Percentiles rank a stretch among this genome's conserved stretches.
Conservation (phyloP, 2,329 filamentous ascomycete species). For the Aspergillus costaricaensis region DNA sequence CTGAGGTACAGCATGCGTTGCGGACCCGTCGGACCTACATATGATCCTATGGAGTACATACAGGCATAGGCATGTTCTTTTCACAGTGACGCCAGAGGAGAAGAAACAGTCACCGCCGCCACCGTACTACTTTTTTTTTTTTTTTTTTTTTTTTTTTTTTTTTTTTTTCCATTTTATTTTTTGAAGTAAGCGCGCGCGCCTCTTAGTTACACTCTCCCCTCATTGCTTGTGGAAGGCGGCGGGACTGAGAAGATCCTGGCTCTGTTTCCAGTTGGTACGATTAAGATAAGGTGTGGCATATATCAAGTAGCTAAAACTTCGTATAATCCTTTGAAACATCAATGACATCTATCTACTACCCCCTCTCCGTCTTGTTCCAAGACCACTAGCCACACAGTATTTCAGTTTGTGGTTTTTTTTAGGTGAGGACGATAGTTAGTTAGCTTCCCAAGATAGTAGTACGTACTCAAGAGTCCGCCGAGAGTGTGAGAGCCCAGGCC, state of each 20-base stretch:
- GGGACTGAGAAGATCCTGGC: background rate
- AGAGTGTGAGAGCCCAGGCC: constrained; percentile 22
- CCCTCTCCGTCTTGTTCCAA: background rate
- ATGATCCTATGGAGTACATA: constrained; percentile 7
- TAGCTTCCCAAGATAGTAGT: constrained; percentile 8
- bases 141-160: too few relatives aligned
- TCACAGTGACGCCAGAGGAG: background rate
- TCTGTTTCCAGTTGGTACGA: background rate
- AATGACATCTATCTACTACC: background rate
- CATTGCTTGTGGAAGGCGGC: too few relatives aligned
- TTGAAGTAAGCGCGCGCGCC: too few relatives aligned
- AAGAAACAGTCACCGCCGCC: constrained; percentile 19
- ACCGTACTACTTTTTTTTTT: background rate
- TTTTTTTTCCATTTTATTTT: too few relatives aligned
- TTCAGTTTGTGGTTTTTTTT: constrained; percentile 13
- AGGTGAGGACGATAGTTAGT: background rate
- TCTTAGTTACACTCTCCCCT: too few relatives aligned
- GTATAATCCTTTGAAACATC: too few relatives aligned
- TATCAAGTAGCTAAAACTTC: too few relatives aligned
- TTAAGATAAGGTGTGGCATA: background rate
- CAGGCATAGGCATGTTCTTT: background rate
- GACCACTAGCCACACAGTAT: background rate
- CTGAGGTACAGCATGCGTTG: constrained; percentile 10
- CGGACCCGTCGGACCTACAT: constrained; percentile 11
- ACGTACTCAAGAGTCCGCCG: background rate